A percentile compares a stretch with the other conserved stretches of the same genome.
Evolutionary conservation across 169 alveolate species (phyloP).

Genomic region (Pseudocohnilembus persalinus): DNA sequence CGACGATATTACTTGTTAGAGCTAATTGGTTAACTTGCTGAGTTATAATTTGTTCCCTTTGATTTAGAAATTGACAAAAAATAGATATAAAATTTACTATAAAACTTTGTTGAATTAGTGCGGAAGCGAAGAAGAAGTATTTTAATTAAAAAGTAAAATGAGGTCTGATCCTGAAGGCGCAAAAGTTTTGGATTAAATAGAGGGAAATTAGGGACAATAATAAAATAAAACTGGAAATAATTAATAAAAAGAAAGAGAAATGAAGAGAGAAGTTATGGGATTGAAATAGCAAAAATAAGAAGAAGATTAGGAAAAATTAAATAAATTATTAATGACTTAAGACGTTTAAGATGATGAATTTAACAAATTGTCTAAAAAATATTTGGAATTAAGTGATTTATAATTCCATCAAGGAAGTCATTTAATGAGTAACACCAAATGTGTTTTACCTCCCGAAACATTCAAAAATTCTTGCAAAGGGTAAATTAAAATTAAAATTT

Average conservation of each 20-base stretch:
- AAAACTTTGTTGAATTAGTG: constrained; percentile 88
- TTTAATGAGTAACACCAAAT: constrained; percentile 88
- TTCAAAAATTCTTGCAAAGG: constrained; percentile 50
- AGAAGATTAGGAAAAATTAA: constrained; percentile 37
- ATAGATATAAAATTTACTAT: constrained; percentile 89
- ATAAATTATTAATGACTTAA: constrained; percentile 38
- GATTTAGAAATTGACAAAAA: constrained; percentile 94
- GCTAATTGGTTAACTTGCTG: neutral
- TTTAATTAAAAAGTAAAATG: neutral
- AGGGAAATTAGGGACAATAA: neutral
- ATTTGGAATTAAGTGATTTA: constrained; percentile 84
- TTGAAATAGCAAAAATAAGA: neutral
- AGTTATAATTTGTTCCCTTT: constrained; percentile 35
- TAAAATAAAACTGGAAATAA: constrained; percentile 1
- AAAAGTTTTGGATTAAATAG: neutral
- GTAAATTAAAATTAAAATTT: too few relatives aligned
- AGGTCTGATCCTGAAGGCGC: neutral
- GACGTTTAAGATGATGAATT: constrained; percentile 66
- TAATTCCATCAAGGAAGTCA: constrained; percentile 88
- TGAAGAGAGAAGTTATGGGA: constrained; percentile 4
- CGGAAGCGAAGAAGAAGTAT: neutral
- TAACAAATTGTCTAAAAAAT: constrained; percentile 31
- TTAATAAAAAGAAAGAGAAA: neutral
- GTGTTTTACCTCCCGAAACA: constrained; percentile 78
- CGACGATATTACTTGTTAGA: constrained; percentile 70